Conservation (phyloP, 1,139 yeast genomes). For the Nakaseomyces uthaithaninus region DNA sequence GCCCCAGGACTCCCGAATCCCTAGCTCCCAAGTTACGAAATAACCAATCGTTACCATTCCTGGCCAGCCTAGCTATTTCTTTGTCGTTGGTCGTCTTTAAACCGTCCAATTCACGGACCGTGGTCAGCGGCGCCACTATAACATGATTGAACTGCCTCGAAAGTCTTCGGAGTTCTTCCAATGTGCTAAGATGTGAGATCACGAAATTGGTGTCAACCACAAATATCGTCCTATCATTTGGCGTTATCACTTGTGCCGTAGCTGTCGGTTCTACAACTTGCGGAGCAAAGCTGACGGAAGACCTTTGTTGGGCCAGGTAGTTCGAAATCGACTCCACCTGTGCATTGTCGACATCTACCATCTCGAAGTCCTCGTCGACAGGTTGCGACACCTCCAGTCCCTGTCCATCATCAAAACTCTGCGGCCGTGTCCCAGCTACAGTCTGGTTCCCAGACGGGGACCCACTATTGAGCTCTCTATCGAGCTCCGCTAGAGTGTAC, state of each 20-base stretch:
- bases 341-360: slow-evolving; percentile 45
- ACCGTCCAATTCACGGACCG: slow-evolving; percentile 72
- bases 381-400: too few relatives aligned
- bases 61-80: slow-evolving; percentile 48
- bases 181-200: slow-evolving; percentile 51
- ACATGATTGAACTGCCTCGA: slow-evolving; percentile 39
- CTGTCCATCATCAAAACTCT: too few relatives aligned
- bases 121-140: slow-evolving; percentile 62
- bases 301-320: slow-evolving; percentile 32
- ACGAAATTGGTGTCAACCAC: slow-evolving; percentile 76
- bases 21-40: slow-evolving; percentile 49
- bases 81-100: slow-evolving; percentile 39
- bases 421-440: too few relatives aligned
- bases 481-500: slow-evolving; percentile 4
- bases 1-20: slow-evolving; percentile 53
- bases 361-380: slow-evolving; percentile 40
- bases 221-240: slow-evolving; percentile 32
- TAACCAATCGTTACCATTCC: slow-evolving; percentile 76
- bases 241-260: background rate
- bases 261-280: slow-evolving; percentile 4
- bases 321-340: slow-evolving; percentile 43
- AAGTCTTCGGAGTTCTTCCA: slow-evolving; percentile 42
- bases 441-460: background rate
- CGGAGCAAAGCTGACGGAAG: background rate
- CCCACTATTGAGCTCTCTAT: background rate